Evolutionary conservation across 1,284 basidiomycete species (phyloP).

Genomic region (Irpex sp.): DNA sequence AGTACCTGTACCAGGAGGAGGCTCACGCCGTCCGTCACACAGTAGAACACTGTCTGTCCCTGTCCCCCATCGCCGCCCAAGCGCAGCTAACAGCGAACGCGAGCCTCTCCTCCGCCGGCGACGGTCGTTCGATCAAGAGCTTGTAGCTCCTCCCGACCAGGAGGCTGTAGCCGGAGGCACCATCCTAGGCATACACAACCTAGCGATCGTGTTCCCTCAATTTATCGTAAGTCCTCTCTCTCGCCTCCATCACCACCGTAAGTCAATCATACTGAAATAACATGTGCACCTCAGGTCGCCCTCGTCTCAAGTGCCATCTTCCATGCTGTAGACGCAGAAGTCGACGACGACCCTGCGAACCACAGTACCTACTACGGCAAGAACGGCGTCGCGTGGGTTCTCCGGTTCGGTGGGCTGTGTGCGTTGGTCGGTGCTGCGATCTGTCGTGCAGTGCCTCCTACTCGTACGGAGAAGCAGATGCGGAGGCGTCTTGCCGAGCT

Average conservation of each 20-base stretch:
- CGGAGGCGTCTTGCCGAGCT: constrained; percentile 77
- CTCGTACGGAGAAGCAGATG: constrained; percentile 87
- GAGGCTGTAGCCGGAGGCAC: constrained; percentile 85
- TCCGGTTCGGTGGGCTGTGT: constrained; percentile 88
- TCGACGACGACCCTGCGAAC: constrained; percentile 35
- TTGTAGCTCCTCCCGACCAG: constrained; percentile 33
- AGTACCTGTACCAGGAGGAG: constrained; percentile 8
- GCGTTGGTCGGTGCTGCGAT: constrained; percentile 74
- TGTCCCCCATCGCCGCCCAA: constrained; percentile 16
- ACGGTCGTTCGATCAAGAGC: constrained; percentile 56
- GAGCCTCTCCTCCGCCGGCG: constrained; percentile 63
- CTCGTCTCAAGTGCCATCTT: constrained; percentile 90
- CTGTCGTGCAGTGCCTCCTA: constrained; percentile 80
- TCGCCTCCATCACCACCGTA: background rate
- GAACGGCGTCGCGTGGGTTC: constrained; percentile 89
- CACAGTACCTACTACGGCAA: constrained; percentile 71
- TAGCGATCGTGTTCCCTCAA: constrained; percentile 91
- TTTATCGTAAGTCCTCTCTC: constrained; percentile 65
- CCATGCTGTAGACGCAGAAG: constrained; percentile 60
- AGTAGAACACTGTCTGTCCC: constrained; percentile 45
- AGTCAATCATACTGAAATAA: background rate
- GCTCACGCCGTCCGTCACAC: constrained; percentile 34
- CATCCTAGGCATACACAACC: constrained; percentile 92
- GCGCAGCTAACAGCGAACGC: constrained; percentile 40
- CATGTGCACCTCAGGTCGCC: constrained; percentile 58